These are phyloP conservation scores for Lasiosphaeris hirsuta DNA, from an alignment of 495 filamentous ascomycete genomes.

Conservation along the genomic window DNA sequence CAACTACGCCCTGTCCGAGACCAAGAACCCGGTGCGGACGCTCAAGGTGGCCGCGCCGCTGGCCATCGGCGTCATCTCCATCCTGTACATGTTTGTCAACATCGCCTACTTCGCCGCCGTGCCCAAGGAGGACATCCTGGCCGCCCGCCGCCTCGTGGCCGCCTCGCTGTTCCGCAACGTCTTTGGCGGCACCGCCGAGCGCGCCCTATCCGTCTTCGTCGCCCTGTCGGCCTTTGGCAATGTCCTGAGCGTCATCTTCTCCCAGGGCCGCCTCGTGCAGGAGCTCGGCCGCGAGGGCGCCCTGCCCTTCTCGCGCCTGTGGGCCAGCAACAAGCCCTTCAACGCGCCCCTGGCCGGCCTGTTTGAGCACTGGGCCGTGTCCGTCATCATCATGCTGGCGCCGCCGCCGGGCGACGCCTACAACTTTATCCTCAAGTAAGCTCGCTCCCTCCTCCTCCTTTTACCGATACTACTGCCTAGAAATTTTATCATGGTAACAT, in stretches of 20 bases:
- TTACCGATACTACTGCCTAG: no score
- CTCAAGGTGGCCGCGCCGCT: constrained; percentile 62
- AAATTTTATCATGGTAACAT: no score
- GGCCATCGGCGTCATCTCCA: constrained; percentile 56
- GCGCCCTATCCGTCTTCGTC: constrained; percentile 65
- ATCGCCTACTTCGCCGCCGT: constrained; percentile 72
- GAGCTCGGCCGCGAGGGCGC: constrained; percentile 65
- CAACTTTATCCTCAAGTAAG: constrained; percentile 60
- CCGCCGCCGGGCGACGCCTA: constrained; percentile 64
- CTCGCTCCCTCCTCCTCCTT: no score
- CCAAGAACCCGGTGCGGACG: constrained; percentile 59
- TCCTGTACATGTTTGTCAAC: constrained; percentile 68
- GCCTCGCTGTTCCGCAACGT: constrained; percentile 65
- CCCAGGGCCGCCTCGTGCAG: constrained; percentile 62
- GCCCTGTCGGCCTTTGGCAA: constrained; percentile 71
- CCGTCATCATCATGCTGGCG: constrained; percentile 58
- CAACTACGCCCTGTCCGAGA: constrained; percentile 59
- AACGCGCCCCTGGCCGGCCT: constrained; percentile 60
- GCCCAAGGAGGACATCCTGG: constrained; percentile 58
- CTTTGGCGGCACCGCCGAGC: constrained; percentile 55
- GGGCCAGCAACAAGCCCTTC: constrained; percentile 62
- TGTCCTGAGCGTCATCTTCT: constrained; percentile 66
- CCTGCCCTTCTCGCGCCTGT: constrained; percentile 58
- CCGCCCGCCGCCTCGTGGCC: constrained; percentile 58
- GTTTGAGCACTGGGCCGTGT: constrained; percentile 59